Conservation (phyloP, 2,329 filamentous ascomycete genomes). For the Hirsutella rhossiliensis region DNA sequence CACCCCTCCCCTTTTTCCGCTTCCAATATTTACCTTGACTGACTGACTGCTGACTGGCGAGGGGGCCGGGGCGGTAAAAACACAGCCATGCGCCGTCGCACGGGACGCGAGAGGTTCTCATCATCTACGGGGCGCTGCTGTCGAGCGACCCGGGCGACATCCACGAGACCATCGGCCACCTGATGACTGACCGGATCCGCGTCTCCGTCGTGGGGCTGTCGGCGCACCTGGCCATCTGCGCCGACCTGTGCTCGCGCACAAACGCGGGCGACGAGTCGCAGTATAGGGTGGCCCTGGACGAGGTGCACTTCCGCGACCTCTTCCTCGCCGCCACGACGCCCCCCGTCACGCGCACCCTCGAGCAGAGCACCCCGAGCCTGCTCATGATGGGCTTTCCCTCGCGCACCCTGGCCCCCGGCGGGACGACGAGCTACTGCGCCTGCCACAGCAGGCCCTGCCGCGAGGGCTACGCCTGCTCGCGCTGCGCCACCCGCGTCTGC, state of each 20-base stretch:
- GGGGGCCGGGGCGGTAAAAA: not conserved
- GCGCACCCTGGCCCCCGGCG: constrained; percentile 57
- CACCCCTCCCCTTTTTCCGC: not conserved
- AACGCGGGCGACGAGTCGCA: constrained; percentile 65
- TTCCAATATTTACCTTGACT: not conserved
- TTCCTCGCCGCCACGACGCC: constrained; percentile 82
- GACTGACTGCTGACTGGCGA: not conserved
- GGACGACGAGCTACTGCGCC: constrained; percentile 65
- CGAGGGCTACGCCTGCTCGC: constrained; percentile 83
- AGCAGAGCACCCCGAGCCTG: constrained; percentile 49
- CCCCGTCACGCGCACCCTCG: constrained; percentile 60
- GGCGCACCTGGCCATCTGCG: constrained; percentile 85
- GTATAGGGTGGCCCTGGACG: constrained; percentile 76
- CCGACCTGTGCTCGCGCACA: constrained; percentile 76
- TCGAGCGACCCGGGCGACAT: constrained; percentile 93
- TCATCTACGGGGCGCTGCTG: constrained; percentile 83
- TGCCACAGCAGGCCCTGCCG: constrained; percentile 75
- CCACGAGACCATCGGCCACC: constrained; percentile 70
- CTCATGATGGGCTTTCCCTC: constrained; percentile 99
- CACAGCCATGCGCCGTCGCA: constrained; percentile 76
- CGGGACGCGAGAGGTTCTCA: constrained; percentile 82
- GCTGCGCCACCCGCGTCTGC: constrained; percentile 84
- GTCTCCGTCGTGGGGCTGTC: constrained; percentile 84
- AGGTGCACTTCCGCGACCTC: constrained; percentile 70
- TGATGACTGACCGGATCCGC: constrained; percentile 72